Percentiles rank a stretch among this genome's conserved stretches.
Conservation (phyloP, 148 eudicot genomes). For the Linanthus parryae region DNA sequence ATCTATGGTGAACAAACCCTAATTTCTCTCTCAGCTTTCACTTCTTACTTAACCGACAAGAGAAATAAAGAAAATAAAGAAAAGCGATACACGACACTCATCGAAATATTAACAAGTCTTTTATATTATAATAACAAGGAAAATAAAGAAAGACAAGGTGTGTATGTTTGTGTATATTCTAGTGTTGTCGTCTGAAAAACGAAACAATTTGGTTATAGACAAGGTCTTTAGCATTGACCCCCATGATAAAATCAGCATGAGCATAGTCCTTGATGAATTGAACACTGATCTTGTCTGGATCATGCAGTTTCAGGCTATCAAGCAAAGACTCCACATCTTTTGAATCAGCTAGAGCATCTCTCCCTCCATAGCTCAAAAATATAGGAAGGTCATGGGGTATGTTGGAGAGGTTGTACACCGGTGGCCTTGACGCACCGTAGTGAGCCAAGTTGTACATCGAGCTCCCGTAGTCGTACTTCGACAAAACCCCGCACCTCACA, state of each 20-base stretch:
- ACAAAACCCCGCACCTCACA: slow-evolving; percentile 36
- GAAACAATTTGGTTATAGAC: slow-evolving; percentile 44
- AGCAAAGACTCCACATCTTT: slow-evolving; percentile 48
- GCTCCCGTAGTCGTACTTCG: slow-evolving; percentile 51
- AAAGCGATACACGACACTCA: too few species aligned
- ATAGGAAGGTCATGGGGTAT: slow-evolving; percentile 51
- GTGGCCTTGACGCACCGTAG: slow-evolving; percentile 51
- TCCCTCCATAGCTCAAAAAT: slow-evolving; percentile 63
- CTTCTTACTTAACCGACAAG: too few species aligned
- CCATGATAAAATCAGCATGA: slow-evolving; percentile 74
- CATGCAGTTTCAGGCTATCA: slow-evolving; percentile 45
- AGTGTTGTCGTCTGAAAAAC: slow-evolving; percentile 27
- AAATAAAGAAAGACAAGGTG: too few species aligned
- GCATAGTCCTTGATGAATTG: slow-evolving; percentile 60
- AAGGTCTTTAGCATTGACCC: slow-evolving; percentile 48
- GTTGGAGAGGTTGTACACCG: slow-evolving; percentile 40
- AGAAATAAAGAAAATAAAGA: too few species aligned
- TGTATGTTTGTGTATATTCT: too few species aligned
- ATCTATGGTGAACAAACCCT: too few species aligned
- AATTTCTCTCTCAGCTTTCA: too few species aligned
- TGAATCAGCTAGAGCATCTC: slow-evolving; percentile 44
- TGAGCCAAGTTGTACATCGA: slow-evolving; percentile 27
- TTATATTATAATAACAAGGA: too few species aligned
- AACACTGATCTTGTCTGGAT: slow-evolving; percentile 45
- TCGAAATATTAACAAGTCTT: too few species aligned